These are phyloP conservation scores for Hygrocybe coccinea DNA, from an alignment of 768 basidiomycete species.

Conservation along the genomic window DNA sequence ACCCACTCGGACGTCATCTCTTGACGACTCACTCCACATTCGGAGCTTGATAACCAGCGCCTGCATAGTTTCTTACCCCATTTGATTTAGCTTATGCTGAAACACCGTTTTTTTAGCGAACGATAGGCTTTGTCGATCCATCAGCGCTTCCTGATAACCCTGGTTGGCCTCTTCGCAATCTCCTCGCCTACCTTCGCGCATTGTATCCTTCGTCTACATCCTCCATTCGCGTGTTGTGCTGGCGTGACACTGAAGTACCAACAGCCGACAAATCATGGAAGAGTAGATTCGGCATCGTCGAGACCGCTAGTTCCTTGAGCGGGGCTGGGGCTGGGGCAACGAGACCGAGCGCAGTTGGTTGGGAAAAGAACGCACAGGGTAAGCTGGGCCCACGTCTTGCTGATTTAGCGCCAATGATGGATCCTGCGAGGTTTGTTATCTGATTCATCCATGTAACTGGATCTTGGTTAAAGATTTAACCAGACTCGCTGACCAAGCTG, in stretches of 20 bases:
- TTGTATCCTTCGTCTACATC: slow-evolving; percentile 47
- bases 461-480: neutral
- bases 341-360: slow-evolving; percentile 74
- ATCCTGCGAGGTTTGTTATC: slow-evolving; percentile 65
- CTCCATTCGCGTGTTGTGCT: slow-evolving; percentile 63
- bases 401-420: slow-evolving; percentile 95
- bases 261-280: slow-evolving; percentile 43
- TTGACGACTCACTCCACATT: no score
- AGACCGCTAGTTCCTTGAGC: slow-evolving; percentile 26
- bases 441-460: no score
- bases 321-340: slow-evolving; percentile 14
- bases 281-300: slow-evolving; percentile 57
- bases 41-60: no score
- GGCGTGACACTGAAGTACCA: slow-evolving; percentile 62
- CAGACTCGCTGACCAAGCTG: slow-evolving; percentile 91
- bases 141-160: slow-evolving; percentile 70
- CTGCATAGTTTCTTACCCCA: no score
- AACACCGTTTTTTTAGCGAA: slow-evolving; percentile 29
- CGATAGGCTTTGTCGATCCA: slow-evolving; percentile 76
- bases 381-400: slow-evolving; percentile 84
- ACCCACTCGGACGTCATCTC: no score
- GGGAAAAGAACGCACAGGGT: slow-evolving; percentile 92
- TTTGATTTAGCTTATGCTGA: no score
- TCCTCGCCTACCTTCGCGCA: slow-evolving; percentile 74
- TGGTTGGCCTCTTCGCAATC: slow-evolving; percentile 92